phyloP scores from a whole-genome alignment of 495 filamentous ascomycete species.

The Penicillium robsamsonii region DNA sequence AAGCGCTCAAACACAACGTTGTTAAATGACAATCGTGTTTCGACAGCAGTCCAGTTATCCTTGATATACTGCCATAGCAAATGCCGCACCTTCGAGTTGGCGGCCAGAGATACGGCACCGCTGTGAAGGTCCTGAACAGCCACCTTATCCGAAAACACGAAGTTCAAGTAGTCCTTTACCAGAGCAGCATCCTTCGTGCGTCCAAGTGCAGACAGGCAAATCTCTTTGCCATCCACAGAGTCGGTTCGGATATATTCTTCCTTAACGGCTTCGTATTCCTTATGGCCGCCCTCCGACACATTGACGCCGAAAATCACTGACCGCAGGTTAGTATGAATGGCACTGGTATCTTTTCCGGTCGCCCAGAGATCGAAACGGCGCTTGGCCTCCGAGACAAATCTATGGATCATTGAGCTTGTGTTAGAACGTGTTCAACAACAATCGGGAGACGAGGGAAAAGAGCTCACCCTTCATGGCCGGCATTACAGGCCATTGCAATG shows the following conservation, averaged over 20 bases:
- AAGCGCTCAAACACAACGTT: slow-evolving; percentile 86
- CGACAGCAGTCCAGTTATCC: slow-evolving; percentile 69
- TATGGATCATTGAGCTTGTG: slow-evolving; percentile 23
- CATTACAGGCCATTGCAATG: slow-evolving; percentile 68
- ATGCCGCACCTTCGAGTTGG: slow-evolving; percentile 65
- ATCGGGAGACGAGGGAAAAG: not conserved
- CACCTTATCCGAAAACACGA: slow-evolving; percentile 76
- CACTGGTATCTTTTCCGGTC: slow-evolving; percentile 59
- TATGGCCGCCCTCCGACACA: slow-evolving; percentile 63
- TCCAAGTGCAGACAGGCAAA: slow-evolving; percentile 73
- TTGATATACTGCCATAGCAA: slow-evolving; percentile 82
- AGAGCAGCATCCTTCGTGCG: slow-evolving; percentile 67
- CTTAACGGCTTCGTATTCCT: slow-evolving; percentile 72
- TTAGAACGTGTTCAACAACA: slow-evolving; percentile 21
- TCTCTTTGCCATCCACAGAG: slow-evolving; percentile 86
- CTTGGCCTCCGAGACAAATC: slow-evolving; percentile 66
- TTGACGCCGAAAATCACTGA: slow-evolving; percentile 74
- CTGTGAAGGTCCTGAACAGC: slow-evolving; percentile 83
- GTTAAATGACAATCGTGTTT: slow-evolving; percentile 68
- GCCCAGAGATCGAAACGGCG: slow-evolving; percentile 73
- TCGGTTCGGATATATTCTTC: slow-evolving; percentile 77
- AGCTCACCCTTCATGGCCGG: slow-evolving; percentile 68
- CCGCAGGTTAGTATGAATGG: slow-evolving; percentile 79
- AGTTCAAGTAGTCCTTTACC: slow-evolving; percentile 67
- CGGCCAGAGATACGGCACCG: slow-evolving; percentile 66